Evolutionary conservation across 441 rosid species (phyloP).

Genomic region (Corymbia citriodora): DNA sequence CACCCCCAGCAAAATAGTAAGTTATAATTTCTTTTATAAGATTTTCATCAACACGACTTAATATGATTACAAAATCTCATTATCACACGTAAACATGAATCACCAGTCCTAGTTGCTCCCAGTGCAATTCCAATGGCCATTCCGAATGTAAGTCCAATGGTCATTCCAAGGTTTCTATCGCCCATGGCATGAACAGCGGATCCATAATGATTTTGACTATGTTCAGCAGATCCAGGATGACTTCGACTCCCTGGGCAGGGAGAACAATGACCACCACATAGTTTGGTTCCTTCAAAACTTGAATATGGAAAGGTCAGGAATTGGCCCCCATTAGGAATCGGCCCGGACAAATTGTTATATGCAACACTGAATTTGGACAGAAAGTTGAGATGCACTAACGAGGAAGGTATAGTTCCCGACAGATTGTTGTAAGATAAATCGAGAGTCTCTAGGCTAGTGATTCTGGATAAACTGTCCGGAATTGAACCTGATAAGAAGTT

Average conservation of each 20-base stretch:
- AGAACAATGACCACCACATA: background rate
- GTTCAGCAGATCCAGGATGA: background rate
- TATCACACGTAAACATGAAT: background rate
- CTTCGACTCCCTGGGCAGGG: background rate
- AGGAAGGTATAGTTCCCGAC: background rate
- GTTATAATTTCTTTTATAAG: too few relatives aligned
- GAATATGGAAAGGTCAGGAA: background rate
- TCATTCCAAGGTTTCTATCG: background rate
- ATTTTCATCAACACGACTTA: background rate
- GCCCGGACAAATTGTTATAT: background rate
- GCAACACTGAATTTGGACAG: background rate
- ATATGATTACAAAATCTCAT: background rate
- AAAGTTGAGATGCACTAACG: background rate
- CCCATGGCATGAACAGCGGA: background rate
- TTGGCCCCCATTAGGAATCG: background rate
- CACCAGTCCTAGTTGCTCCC: background rate
- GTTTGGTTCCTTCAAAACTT: background rate
- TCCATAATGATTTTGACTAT: background rate
- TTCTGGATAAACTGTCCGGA: background rate
- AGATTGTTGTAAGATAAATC: slow-evolving; percentile 1
- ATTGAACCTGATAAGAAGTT: slow-evolving; percentile 2
- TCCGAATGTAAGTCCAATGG: background rate
- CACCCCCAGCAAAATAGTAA: background rate
- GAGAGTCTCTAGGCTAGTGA: background rate
- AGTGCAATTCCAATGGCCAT: background rate